Base-by-base conservation (phyloP, 768 basidiomycete genomes). In the Pulveroboletus frians region DNA sequence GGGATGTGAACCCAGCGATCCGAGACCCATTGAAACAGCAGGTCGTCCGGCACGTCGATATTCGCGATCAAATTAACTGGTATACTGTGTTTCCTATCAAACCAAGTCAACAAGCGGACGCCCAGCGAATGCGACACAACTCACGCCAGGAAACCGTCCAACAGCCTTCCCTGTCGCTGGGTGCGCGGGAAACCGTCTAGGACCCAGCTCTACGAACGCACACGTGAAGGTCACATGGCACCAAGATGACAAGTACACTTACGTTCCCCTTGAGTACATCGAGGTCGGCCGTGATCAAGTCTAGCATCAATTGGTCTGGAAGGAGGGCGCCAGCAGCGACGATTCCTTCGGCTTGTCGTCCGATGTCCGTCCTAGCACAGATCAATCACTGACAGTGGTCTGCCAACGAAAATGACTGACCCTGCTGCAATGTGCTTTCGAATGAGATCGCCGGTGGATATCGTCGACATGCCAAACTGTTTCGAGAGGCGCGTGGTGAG, bases 111-210 rank as follows among this genome's bases (percentile, higher is more conserved):
- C 31, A n/a, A 20, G 38, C 0, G 14, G 13, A 39, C 5, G 27
- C 21, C 2, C 35, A 21, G 14, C 7, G 9, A n/a, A 18, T 4
- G 42, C 13, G 14, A 32, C 53, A 26, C 35, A 20, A 59, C 79
- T 47, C 56, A 86, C 85, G 74, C 75, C 32, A 94, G 79, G 66
- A 89, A 76, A 2, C 71, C 69, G 64, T 94, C 86, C 20, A 94
- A 73, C 30, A 91, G 70, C 60, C 81, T 72, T 9, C 83, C 90
- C 64, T 94, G 92, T 13, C 77, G 79, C 8, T 90, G 73, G 6
- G 91, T 94, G 39, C 92, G 82, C 46, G 92, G 92, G 62, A 94
- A 94, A 27, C 92, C 92, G 52, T 94, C 92, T 43, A 93, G 67
- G 52, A 93, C 84, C 92, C 92, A 93, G 62, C 86, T 84, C 87